Percentiles rank a stretch among this genome's conserved stretches.
Evolutionary conservation across 106 monocot species (phyloP).

Genomic region (Apostasia shenzhenica): DNA sequence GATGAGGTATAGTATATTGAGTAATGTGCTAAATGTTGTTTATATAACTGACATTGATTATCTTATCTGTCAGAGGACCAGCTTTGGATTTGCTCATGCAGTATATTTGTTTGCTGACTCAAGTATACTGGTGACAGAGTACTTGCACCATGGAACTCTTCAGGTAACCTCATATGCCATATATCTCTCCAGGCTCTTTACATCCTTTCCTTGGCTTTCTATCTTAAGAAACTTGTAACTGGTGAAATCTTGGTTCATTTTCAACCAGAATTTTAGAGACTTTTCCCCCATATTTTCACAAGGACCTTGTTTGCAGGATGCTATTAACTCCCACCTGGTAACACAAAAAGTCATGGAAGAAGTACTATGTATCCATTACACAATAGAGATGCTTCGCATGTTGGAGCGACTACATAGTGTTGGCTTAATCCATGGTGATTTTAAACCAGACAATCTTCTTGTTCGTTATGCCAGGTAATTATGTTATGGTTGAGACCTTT

Average conservation of each 20-base stretch:
- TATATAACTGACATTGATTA: background rate
- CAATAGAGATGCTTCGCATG: constrained; percentile 84
- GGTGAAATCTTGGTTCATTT: background rate
- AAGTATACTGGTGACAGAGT: constrained; percentile 78
- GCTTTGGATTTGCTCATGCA: constrained; percentile 76
- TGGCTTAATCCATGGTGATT: constrained; percentile 94
- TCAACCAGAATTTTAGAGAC: background rate
- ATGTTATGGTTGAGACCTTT: background rate
- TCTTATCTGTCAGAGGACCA: constrained; percentile 61
- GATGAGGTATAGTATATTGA: constrained; percentile 40
- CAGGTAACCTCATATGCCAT: constrained; percentile 41
- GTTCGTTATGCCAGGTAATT: constrained; percentile 79
- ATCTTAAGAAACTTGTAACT: background rate
- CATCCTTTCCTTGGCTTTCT: background rate
- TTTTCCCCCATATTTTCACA: constrained; percentile 1
- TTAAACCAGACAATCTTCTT: constrained; percentile 94
- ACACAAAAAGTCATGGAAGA: constrained; percentile 71
- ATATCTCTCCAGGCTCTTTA: background rate
- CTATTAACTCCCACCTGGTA: constrained; percentile 82
- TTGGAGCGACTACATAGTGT: constrained; percentile 68
- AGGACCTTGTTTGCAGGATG: constrained; percentile 47
- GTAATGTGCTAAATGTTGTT: background rate
- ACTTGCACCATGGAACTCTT: constrained; percentile 76
- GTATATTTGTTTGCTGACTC: constrained; percentile 69
- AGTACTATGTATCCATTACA: constrained; percentile 84